Evolutionary conservation across 371 early-diverging fungal genomes (phyloP).

Genomic region (Coemansia sp.): DNA sequence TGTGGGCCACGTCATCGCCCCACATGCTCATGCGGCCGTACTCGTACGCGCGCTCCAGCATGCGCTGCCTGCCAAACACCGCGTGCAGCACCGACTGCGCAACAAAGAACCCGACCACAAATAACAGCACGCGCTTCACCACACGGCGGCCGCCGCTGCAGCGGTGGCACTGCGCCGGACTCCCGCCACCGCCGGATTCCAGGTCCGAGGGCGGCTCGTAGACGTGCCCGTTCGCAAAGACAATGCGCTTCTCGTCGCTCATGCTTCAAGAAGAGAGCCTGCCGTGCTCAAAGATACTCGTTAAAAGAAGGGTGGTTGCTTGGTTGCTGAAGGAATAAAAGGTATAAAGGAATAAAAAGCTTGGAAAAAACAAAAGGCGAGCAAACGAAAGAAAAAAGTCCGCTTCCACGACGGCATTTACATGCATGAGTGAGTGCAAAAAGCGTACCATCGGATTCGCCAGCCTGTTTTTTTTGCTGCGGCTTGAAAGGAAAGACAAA

Average conservation of each 20-base stretch:
- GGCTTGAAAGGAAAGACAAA: not conserved
- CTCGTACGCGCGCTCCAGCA: not conserved
- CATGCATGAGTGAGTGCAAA: no score
- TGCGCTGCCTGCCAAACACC: not conserved
- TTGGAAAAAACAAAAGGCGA: not conserved
- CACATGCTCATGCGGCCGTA: not conserved
- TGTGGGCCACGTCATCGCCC: conserved; percentile 1
- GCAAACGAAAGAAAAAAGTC: not conserved
- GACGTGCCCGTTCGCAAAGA: conserved; percentile 25
- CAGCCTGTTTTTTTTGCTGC: no score
- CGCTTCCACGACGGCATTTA: no score
- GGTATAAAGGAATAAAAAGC: not conserved
- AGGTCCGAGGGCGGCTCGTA: conserved; percentile 27
- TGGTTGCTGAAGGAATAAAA: not conserved
- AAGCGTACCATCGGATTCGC: no score
- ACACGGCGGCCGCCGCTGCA: conserved; percentile 10
- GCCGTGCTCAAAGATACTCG: not conserved
- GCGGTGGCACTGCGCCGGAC: conserved; percentile 6
- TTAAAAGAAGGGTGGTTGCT: no score
- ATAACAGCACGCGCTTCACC: conserved; percentile 7
- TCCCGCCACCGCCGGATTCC: conserved; percentile 16
- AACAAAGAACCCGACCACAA: conserved; percentile 9
- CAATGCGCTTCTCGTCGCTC: conserved; percentile 40
- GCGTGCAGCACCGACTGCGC: not conserved
- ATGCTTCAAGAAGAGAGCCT: conserved; percentile 11